Percentiles rank a stretch among this genome's conserved stretches.
Evolutionary conservation across 2,329 filamentous ascomycete species (phyloP).

Genomic region (Aspergillus sergii): DNA sequence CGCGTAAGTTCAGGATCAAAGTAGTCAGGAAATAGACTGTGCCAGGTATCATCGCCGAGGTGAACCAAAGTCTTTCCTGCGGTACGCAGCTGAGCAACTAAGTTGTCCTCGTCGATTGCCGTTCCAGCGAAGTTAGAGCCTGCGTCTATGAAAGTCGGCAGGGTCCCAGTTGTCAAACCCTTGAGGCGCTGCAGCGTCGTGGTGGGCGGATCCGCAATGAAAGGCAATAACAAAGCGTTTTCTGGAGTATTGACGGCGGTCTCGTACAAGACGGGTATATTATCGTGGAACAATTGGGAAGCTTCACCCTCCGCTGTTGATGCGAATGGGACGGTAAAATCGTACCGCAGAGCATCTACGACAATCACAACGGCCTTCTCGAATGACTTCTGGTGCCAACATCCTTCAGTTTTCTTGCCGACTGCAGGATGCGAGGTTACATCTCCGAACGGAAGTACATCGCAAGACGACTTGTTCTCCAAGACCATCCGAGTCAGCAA

Average conservation of each 20-base stretch:
- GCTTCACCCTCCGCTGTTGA: constrained; percentile 47
- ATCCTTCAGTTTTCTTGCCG: constrained; percentile 62
- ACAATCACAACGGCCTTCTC: constrained; percentile 87
- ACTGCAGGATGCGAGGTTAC: constrained; percentile 16
- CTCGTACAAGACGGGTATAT: constrained; percentile 83
- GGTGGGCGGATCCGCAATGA: constrained; percentile 96
- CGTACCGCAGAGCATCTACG: constrained; percentile 92
- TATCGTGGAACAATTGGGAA: constrained; percentile 76
- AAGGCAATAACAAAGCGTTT: constrained; percentile 87
- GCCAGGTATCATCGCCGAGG: constrained; percentile 98
- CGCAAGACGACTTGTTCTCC: constrained; percentile 73
- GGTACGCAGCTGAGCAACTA: constrained; percentile 65
- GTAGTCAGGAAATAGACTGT: constrained; percentile 87
- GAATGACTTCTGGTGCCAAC: constrained; percentile 95
- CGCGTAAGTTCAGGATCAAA: constrained; percentile 84
- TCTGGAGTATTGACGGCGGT: constrained; percentile 72
- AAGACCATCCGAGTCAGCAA: constrained; percentile 83
- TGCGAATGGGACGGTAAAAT: constrained; percentile 84
- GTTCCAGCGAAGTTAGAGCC: constrained; percentile 95
- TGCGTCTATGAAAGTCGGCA: constrained; percentile 91
- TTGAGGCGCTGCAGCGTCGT: constrained; percentile 91
- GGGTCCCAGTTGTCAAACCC: constrained; percentile 88
- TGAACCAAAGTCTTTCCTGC: constrained; percentile 81
- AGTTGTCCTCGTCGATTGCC: constrained; percentile 89
- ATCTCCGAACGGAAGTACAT: constrained; percentile 65